Conservation (phyloP, 345 rosid species). For the Crucihimalaya himalaica region DNA sequence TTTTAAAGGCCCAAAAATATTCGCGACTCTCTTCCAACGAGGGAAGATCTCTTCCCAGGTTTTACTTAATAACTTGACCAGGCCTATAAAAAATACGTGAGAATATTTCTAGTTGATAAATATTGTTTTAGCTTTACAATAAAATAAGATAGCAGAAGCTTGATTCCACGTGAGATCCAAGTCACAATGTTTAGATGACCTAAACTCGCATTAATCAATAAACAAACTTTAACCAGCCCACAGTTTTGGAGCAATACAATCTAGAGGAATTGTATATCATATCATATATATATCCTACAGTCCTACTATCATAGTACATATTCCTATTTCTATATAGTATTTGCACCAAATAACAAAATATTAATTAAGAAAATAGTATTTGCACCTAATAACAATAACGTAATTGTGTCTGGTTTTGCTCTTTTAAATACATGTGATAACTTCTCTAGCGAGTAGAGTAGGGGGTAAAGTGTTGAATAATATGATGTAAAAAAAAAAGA, state of each 20-base stretch:
- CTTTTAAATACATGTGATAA: not conserved
- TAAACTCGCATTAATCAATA: constrained; percentile 31
- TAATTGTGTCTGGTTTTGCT: no score
- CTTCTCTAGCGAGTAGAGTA: not conserved
- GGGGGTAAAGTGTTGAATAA: not conserved
- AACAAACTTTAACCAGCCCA: constrained; percentile 28
- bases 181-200: constrained; percentile 31
- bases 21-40: no score
- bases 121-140: not conserved
- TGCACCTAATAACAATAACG: no score
- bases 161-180: constrained; percentile 35
- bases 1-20: not conserved
- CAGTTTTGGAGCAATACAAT: constrained; percentile 34
- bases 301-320: not conserved
- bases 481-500: not conserved
- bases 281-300: not conserved
- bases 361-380: no score
- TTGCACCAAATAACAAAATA: no score
- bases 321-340: not conserved
- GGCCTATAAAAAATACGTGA: not conserved
- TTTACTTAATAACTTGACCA: not conserved
- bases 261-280: not conserved
- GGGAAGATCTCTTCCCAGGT: not conserved
- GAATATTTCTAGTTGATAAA: not conserved
- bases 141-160: constrained; percentile 1